phyloP scores from a whole-genome alignment of 129 eudicot genomes.

The Artemisia annua region DNA sequence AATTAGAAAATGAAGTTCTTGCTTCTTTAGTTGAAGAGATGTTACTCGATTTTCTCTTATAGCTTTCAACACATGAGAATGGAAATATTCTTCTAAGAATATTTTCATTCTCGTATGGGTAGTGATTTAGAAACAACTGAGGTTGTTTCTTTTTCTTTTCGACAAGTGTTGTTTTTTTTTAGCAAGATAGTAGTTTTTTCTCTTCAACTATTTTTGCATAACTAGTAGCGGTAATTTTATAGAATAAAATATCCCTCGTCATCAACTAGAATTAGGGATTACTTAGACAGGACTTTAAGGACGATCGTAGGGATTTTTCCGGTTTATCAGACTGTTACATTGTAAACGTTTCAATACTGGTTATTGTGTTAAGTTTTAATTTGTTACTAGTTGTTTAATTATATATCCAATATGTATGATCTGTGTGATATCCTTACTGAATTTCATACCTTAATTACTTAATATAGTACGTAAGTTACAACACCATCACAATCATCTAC shows the following conservation, averaged over 20 bases:
- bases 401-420: too few species aligned
- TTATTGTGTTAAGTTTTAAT: background rate
- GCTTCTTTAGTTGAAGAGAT: slow-evolving; percentile 52
- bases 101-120: background rate
- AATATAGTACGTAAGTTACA: too few species aligned
- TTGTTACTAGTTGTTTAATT: too few species aligned
- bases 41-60: slow-evolving; percentile 31
- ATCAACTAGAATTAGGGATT: background rate
- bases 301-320: background rate
- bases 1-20: slow-evolving; percentile 54
- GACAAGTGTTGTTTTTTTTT: background rate
- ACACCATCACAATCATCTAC: too few species aligned
- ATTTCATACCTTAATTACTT: too few species aligned
- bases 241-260: background rate
- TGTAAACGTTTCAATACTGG: background rate
- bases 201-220: background rate
- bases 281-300: background rate
- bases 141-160: too few species aligned
- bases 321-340: background rate
- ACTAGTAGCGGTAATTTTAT: background rate
- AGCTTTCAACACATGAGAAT: slow-evolving; percentile 2
- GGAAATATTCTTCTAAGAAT: background rate
- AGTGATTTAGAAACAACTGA: background rate
- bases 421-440: too few species aligned
- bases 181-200: background rate